phyloP scores from a whole-genome alignment of 106 monocot species.

The Hemerocallis citrina region DNA sequence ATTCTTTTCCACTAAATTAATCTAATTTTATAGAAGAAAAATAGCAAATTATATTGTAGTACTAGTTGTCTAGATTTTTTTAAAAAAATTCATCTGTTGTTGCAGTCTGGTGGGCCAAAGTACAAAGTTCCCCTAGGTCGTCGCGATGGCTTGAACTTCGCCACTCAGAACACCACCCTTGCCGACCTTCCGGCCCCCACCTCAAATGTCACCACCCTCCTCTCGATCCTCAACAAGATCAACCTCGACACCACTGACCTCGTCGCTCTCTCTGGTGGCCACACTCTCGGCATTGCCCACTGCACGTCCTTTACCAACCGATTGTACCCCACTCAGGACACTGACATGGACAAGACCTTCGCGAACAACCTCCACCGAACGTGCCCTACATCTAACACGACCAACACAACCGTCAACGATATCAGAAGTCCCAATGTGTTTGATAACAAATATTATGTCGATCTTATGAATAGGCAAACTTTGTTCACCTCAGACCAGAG shows the following conservation, averaged over 20 bases:
- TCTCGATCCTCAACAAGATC: slow-evolving; percentile 17
- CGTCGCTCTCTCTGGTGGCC: slow-evolving; percentile 51
- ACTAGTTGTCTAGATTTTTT: too few relatives aligned
- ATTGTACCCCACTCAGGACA: slow-evolving; percentile 20
- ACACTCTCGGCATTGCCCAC: slow-evolving; percentile 54
- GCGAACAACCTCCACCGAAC: slow-evolving; percentile 9
- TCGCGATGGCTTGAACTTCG: slow-evolving; percentile 33
- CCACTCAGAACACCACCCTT: slow-evolving; percentile 11
- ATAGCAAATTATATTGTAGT: too few relatives aligned
- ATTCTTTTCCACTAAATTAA: background rate
- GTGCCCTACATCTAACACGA: slow-evolving; percentile 13
- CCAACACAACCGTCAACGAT: slow-evolving; percentile 20
- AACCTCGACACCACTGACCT: slow-evolving; percentile 38
- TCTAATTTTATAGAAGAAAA: background rate
- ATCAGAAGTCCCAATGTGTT: slow-evolving; percentile 18
- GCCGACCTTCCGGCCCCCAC: slow-evolving; percentile 27
- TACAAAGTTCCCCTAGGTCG: slow-evolving; percentile 41
- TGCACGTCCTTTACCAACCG: slow-evolving; percentile 39
- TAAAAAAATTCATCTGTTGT: background rate
- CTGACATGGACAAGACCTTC: slow-evolving; percentile 23
- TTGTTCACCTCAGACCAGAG: slow-evolving; percentile 51
- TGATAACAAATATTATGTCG: slow-evolving; percentile 44
- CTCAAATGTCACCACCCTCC: slow-evolving; percentile 22
- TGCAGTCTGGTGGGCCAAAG: slow-evolving; percentile 26
- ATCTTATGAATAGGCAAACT: slow-evolving; percentile 29